phyloP scores from a whole-genome alignment of 768 basidiomycete genomes.

The Boletus coccyginus region DNA sequence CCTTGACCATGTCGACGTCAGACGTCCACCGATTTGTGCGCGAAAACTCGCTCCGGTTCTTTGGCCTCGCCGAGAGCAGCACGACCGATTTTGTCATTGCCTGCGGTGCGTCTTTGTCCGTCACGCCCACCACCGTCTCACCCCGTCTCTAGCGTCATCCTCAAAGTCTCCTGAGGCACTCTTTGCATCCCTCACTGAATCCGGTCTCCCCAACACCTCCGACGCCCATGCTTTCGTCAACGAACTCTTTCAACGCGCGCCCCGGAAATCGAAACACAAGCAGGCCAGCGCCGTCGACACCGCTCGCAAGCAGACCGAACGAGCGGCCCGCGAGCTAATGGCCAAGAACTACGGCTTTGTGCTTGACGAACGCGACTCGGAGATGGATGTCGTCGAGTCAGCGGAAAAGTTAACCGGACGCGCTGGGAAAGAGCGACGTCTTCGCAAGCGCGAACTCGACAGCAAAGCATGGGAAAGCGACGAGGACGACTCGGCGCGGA shows the following conservation, averaged over 20 bases:
- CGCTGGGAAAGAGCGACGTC: conserved; percentile 50
- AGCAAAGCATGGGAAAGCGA: conserved; percentile 89
- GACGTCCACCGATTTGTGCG: conserved; percentile 71
- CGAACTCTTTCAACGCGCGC: conserved; percentile 74
- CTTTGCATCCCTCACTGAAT: conserved; percentile 67
- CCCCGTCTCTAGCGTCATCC: conserved; percentile 52
- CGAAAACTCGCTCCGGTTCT: conserved; percentile 79
- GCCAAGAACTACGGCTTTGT: conserved; percentile 78
- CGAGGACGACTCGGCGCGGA: conserved; percentile 75
- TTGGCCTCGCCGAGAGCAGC: conserved; percentile 79
- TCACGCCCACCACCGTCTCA: background rate
- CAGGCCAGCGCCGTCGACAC: conserved; percentile 38
- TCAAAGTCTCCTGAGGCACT: conserved; percentile 79
- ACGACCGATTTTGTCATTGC: conserved; percentile 87
- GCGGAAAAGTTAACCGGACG: conserved; percentile 25
- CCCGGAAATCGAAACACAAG: conserved; percentile 76
- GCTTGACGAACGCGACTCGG: conserved; percentile 78
- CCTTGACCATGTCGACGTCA: conserved; percentile 48
- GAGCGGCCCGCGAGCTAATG: conserved; percentile 64
- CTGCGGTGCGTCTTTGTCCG: conserved; percentile 51
- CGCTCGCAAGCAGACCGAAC: conserved; percentile 67
- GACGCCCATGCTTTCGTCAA: conserved; percentile 78
- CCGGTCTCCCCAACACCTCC: conserved; percentile 79
- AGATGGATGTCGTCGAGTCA: conserved; percentile 39
- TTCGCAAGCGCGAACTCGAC: conserved; percentile 79